Percentiles rank a stretch among this genome's conserved stretches.
These are phyloP conservation scores for Lecanoromycetidae sp. DNA, from an alignment of 2,329 filamentous ascomycete species.

Conservation along the genomic window DNA sequence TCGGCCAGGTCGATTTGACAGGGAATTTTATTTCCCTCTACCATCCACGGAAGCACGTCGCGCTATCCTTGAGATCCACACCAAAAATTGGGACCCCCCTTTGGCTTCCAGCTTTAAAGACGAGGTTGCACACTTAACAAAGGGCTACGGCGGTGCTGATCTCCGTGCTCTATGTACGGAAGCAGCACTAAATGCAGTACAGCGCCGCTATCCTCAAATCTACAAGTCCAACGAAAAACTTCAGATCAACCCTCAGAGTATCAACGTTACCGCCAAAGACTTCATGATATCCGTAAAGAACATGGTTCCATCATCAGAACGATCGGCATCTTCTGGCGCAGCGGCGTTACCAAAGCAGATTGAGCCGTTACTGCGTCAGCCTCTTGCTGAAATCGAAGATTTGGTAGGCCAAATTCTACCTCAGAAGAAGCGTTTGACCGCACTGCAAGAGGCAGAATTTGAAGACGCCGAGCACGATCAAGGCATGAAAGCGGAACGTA, in stretches of 20 bases:
- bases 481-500: slow-evolving; percentile 73
- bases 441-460: slow-evolving; percentile 85
- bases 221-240: slow-evolving; percentile 85
- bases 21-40: slow-evolving; percentile 95
- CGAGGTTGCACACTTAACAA: slow-evolving; percentile 74
- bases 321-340: slow-evolving; percentile 74
- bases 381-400: slow-evolving; percentile 56
- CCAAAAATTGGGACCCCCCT: slow-evolving; percentile 74
- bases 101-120: slow-evolving; percentile 68
- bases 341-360: slow-evolving; percentile 66
- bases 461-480: slow-evolving; percentile 72
- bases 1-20: slow-evolving; percentile 84
- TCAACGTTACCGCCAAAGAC: slow-evolving; percentile 79
- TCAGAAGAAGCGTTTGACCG: slow-evolving; percentile 72
- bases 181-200: slow-evolving; percentile 87
- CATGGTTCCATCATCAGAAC: slow-evolving; percentile 86
- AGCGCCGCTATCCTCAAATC: slow-evolving; percentile 91
- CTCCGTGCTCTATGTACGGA: slow-evolving; percentile 89
- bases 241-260: slow-evolving; percentile 70
- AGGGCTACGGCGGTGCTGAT: slow-evolving; percentile 94
- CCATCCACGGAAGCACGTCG: slow-evolving; percentile 69
- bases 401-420: slow-evolving; percentile 68
- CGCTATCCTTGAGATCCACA: slow-evolving; percentile 89
- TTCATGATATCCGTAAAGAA: slow-evolving; percentile 97
- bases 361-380: slow-evolving; percentile 65